Base-by-base conservation (phyloP, 306 rosid genomes). In the Pterocarpus santalinus region DNA sequence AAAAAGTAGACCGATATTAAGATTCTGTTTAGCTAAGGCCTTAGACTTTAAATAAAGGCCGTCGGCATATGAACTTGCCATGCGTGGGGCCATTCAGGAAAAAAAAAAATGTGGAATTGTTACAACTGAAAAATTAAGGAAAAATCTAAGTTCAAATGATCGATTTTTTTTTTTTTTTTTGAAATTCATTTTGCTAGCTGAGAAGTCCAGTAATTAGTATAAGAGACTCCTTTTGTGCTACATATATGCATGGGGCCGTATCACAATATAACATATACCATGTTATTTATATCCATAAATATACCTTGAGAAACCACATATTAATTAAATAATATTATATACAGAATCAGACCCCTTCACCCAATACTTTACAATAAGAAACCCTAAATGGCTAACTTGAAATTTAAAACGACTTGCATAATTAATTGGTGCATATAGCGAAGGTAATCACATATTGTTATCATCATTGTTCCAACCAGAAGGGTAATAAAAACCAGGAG, bases 391-490 rank as follows among this genome's bases (percentile, higher is more conserved):
- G 33, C 32, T 46, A 76, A 62, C 68, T 63, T 69, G 16, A 69
- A 76, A 38, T 76, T 46, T 44, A 14, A 47, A 62, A 51, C 15
- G 14, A 17, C 36, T 39, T 64, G 13, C 63, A 76, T 12, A 41
- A 22, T 22, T 22, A 22, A 22, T 22, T 22, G 28, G 28, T 22
- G 28, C 28, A 22, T 22, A 55, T 2, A 66, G 17, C 47, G 33
- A 78, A n/a, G 62, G 49, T 43, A 75, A 41, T 74, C 52, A 88
- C 78, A 81, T 61, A 47, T 17, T 84, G 53, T 67, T 75, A 38
- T 81, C 89, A n/a, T 66, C 88, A 81, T 77, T 69, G 64, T 66
- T 86, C 86, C 79, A 79, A 82, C 38, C 61, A 53, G 83, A 67
- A 80, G 15, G 56, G 76, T 81, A 85, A 82, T 84, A 84, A 58